A percentile compares a stretch with the other conserved stretches of the same genome.
Conservation (phyloP, 2,329 filamentous ascomycete genomes). For the Hysterium pulicare region DNA sequence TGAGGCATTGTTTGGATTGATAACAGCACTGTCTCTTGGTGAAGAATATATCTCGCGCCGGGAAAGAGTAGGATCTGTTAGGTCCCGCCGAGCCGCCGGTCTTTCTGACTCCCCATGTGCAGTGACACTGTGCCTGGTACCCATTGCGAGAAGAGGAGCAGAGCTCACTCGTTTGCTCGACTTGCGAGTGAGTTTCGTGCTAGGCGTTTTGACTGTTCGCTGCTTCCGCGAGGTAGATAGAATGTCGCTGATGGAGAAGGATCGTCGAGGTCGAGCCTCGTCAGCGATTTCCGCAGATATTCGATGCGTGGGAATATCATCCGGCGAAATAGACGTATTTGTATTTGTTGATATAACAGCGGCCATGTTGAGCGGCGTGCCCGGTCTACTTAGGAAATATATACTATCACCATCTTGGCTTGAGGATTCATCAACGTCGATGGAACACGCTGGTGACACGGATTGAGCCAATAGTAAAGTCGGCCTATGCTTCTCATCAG, state of each 20-base stretch:
- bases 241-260: conserved; percentile 51
- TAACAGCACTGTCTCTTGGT: not conserved
- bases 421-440: conserved; percentile 35
- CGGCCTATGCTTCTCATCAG: conserved; percentile 43
- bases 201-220: conserved; percentile 25
- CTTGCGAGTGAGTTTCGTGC: conserved; percentile 24
- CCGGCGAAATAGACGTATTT: conserved; percentile 10
- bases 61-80: conserved; percentile 27
- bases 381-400: conserved; percentile 37
- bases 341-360: conserved; percentile 23
- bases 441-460: conserved; percentile 25
- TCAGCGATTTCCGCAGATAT: conserved; percentile 19
- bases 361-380: conserved; percentile 34
- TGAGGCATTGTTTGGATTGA: conserved; percentile 6
- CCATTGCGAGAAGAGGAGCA: conserved; percentile 37
- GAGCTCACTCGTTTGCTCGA: conserved; percentile 32
- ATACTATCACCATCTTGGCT: conserved; percentile 40
- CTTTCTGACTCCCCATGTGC: conserved; percentile 32
- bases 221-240: conserved; percentile 38
- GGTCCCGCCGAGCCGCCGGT: conserved; percentile 36
- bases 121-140: conserved; percentile 33
- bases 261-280: conserved; percentile 39
- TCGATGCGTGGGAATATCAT: conserved; percentile 11
- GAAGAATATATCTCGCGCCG: conserved; percentile 24
- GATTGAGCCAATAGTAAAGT: conserved; percentile 48